Evolutionary conservation across 352 stramenopile genomes (phyloP), one percentile per base, ranked within the genome.

Genomic region (Pythium brachiatum): DNA sequence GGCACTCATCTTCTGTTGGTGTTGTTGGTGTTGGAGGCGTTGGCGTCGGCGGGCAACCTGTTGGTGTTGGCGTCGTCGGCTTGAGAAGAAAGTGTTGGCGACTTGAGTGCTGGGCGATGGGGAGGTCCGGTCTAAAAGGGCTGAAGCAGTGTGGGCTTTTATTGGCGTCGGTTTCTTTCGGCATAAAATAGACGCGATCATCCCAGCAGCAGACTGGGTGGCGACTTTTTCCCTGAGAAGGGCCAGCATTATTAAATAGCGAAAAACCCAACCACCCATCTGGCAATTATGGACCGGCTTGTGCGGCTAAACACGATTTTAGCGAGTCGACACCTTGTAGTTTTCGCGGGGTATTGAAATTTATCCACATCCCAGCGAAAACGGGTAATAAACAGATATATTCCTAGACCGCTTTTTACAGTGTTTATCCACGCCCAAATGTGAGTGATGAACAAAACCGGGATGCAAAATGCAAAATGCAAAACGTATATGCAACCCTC

Each of bases 171-270:
- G 41, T 48, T 48, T 48, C 41, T 16, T 11, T 11, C 27, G 8
- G 27, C 25, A 54, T 38, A 54, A 36, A 54, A 54, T 54, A 54
- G 47, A 29, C 47, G 20, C 41, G 41, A 27, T 39, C 32, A 7
- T 39, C 32, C 32, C 32, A 7, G 13, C 7, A 39, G 13, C 7
- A 39, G n/a, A n/a, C 44, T 29, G 11, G 44, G 20, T 52, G 44
- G 47, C 23, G 12, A 32, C 16, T 38, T 36, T 54, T n/a, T 16
- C 36, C 25, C n/a, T 54, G 47, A 54, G 47, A 54, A 54, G 47
- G 47, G 20, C 1, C 47, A 36, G n/a, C n/a, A 27, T 20, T n/a
- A 54, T n/a, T n/a, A n/a, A n/a, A n/a, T n/a, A n/a, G n/a, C 47
- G 27, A 23, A 48, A 38, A 21, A 20, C 27, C 16, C 18, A 54